Base-by-base conservation (phyloP, 2,329 filamentous ascomycete genomes). In the Zalaria obscura region DNA sequence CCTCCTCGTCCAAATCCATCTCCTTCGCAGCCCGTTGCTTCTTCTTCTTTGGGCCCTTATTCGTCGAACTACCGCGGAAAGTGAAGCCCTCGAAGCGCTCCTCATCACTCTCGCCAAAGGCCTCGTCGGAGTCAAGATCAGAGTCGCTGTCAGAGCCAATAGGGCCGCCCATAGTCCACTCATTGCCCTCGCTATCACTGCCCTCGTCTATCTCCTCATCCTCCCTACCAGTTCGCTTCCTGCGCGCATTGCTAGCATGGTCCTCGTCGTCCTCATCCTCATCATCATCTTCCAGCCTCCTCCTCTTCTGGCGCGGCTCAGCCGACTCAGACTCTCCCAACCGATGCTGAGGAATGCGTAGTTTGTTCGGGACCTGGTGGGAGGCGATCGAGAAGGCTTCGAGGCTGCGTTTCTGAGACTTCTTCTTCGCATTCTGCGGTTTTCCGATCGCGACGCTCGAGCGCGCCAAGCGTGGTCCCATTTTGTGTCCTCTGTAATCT, bases 91-190 rank as follows among this genome's bases (percentile, higher is more conserved):
- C 77, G 49, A 93, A 93, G 47, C 72, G 74, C 56, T 93, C 88
- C 54, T 91, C 80, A 54, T 94, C 88, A 52, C 84, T 91, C 49
- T 84, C 80, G 3, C 86, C 84, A 68, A 94, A 86, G 2, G 89
- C 88, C 53, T 93, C 85, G 56, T 83, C 79, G 49, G 75, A 80
- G 55, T 83, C 78, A 42, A 84, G 65, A 47, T 81, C 77, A 41
- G 73, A 77, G 52, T 83, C 80, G 47, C 81, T 72, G 40, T 80
- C 77, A 36, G 72, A 75, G 38, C 72, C 74, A 25, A 80, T 76
- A 36, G 58, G 37, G 38, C 77, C 66, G 26, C 88, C 87, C 39
- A 93, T 68, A 39, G 73, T 79, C 86, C 86, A 94, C 54, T 83
- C 78, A 52, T 93, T 83, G 25, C 86, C 87, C 46, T 88, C 83